Evolutionary conservation across 495 filamentous ascomycete genomes (phyloP).

Genomic region (Aspergillus sclerotiicarbonarius): DNA sequence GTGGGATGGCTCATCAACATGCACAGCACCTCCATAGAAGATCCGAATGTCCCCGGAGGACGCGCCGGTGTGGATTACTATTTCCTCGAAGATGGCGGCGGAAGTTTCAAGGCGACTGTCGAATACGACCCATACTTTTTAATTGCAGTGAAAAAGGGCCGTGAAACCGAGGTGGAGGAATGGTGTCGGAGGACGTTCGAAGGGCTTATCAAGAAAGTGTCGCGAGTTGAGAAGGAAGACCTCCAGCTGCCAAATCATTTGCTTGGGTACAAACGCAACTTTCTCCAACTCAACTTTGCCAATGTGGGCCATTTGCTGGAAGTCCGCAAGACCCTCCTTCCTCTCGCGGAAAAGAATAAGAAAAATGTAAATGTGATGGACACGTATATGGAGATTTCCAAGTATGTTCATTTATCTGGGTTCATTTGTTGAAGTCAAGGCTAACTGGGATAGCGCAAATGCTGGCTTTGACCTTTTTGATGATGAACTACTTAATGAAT

Average conservation of each 20-base stretch:
- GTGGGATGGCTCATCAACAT: slow-evolving; percentile 95
- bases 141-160: slow-evolving; percentile 81
- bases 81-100: slow-evolving; percentile 90
- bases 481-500: slow-evolving; percentile 79
- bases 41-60: slow-evolving; percentile 76
- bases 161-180: slow-evolving; percentile 92
- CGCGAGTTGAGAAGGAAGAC: slow-evolving; percentile 85
- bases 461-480: slow-evolving; percentile 96
- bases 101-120: slow-evolving; percentile 92
- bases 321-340: slow-evolving; percentile 77
- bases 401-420: slow-evolving; percentile 49
- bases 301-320: slow-evolving; percentile 84
- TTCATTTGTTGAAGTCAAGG: background rate
- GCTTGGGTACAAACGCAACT: slow-evolving; percentile 82
- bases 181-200: slow-evolving; percentile 87
- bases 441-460: slow-evolving; percentile 61
- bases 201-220: slow-evolving; percentile 75
- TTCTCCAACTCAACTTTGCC: slow-evolving; percentile 79
- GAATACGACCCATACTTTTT: slow-evolving; percentile 97
- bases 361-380: slow-evolving; percentile 94
- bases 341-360: slow-evolving; percentile 94
- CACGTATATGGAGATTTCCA: slow-evolving; percentile 94
- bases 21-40: slow-evolving; percentile 83
- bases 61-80: slow-evolving; percentile 94
- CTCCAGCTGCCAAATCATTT: slow-evolving; percentile 95